These are phyloP conservation scores for Chalciporus sp. DNA, from an alignment of 1,284 basidiomycete species.

Conservation along the genomic window DNA sequence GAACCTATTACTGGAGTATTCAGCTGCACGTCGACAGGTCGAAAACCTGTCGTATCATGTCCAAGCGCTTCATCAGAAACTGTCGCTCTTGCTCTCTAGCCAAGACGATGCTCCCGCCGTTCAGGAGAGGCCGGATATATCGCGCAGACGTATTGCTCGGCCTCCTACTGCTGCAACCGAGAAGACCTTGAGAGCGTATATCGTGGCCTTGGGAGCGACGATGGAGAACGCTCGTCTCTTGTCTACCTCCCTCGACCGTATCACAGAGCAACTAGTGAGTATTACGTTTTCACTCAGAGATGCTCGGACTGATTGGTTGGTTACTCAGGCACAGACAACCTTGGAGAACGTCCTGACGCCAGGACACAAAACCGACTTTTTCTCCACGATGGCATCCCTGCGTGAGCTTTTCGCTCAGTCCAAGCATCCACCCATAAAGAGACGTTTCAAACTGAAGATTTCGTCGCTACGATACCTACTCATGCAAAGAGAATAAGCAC, in stretches of 20 bases:
- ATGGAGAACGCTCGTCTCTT: slow-evolving; percentile 24
- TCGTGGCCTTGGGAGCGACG: slow-evolving; percentile 24
- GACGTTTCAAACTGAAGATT: slow-evolving; percentile 11
- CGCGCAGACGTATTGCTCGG: slow-evolving; percentile 7
- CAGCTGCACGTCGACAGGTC: slow-evolving; percentile 28
- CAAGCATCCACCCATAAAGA: slow-evolving; percentile 6
- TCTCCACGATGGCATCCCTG: slow-evolving; percentile 19
- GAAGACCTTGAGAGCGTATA: slow-evolving; percentile 14
- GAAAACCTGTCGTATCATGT: slow-evolving; percentile 19
- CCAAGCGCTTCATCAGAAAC: slow-evolving; percentile 14
- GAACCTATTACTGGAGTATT: slow-evolving; percentile 38
- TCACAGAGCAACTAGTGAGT: slow-evolving; percentile 29
- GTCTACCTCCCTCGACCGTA: slow-evolving; percentile 35
- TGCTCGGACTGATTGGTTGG: slow-evolving; percentile 6
- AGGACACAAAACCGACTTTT: slow-evolving; percentile 12
- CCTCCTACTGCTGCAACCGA: slow-evolving; percentile 5
- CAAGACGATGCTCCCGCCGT: background rate
- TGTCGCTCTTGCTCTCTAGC: slow-evolving; percentile 7
- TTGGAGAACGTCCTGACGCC: slow-evolving; percentile 17
- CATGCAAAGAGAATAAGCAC: slow-evolving; percentile 18
- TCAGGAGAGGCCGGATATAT: background rate
- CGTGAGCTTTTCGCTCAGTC: slow-evolving; percentile 27
- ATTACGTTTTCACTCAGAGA: background rate
- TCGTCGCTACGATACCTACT: background rate
- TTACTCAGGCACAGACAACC: slow-evolving; percentile 21